Conservation (phyloP, 768 basidiomycete genomes). For the Amanita muscaria region DNA sequence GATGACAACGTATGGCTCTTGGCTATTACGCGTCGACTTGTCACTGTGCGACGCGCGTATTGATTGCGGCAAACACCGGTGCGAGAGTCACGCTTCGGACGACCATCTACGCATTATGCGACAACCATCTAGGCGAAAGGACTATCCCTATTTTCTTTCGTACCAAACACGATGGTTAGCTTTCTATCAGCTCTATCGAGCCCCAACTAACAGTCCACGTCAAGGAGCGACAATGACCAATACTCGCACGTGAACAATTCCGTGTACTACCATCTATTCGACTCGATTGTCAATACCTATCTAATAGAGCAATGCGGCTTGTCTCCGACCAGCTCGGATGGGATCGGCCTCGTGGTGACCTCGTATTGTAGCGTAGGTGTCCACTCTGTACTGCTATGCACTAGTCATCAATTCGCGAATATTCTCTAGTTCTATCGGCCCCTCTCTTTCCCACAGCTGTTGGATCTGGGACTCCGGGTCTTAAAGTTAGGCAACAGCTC, state of each 20-base stretch:
- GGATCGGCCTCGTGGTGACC: conserved; percentile 72
- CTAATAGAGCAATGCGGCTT: conserved; percentile 58
- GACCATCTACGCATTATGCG: too few relatives aligned
- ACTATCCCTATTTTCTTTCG: conserved; percentile 51
- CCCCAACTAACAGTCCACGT: background rate
- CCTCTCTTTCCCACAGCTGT: conserved; percentile 60
- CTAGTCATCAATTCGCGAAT: background rate
- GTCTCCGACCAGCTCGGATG: conserved; percentile 37
- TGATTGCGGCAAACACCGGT: conserved; percentile 4
- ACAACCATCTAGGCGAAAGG: conserved; percentile 34
- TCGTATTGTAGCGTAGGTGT: conserved; percentile 59
- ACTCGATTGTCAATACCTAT: conserved; percentile 75
- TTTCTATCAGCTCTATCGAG: conserved; percentile 5
- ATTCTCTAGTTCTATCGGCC: conserved; percentile 54
- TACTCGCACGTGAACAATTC: conserved; percentile 79
- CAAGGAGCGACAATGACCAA: conserved; percentile 83
- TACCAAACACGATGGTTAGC: conserved; percentile 67
- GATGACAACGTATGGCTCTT: too few relatives aligned
- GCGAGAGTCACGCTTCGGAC: background rate
- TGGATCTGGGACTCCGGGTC: conserved; percentile 66
- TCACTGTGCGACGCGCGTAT: conserved; percentile 5
- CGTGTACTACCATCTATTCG: conserved; percentile 74
- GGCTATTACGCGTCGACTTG: conserved; percentile 5
- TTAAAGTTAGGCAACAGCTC: conserved; percentile 64
- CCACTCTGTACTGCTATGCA: background rate